Conservation (phyloP, 2,329 filamentous ascomycete species). For the Cercospora zeina region DNA sequence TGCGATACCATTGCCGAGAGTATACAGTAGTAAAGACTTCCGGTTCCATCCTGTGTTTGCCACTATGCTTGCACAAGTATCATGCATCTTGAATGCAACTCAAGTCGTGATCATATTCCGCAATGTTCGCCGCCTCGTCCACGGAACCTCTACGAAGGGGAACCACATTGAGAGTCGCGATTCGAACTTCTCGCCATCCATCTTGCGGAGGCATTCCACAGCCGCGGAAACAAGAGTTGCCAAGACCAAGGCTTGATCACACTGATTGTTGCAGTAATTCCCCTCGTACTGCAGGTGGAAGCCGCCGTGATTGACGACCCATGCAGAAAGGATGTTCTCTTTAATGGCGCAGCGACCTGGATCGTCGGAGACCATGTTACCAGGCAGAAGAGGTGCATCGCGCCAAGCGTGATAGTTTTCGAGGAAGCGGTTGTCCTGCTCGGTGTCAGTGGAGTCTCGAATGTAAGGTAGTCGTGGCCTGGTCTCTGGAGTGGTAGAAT, state of each 20-base stretch:
- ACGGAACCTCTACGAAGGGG: not conserved
- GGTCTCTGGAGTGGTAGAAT: not conserved
- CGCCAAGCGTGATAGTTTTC: not conserved
- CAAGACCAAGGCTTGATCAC: not conserved
- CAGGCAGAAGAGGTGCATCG: not conserved
- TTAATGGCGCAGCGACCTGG: not conserved
- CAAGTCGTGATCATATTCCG: not conserved
- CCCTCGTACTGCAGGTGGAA: not conserved
- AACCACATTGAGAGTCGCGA: not conserved
- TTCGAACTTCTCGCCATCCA: not conserved
- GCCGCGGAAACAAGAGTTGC: not conserved
- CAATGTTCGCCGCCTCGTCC: not conserved
- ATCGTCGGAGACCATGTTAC: not conserved
- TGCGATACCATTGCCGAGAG: not conserved
- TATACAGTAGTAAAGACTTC: not conserved
- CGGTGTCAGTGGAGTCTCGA: not conserved
- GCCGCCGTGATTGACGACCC: not conserved
- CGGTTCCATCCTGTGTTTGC: not conserved
- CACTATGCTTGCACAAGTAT: not conserved
- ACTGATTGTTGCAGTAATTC: not conserved
- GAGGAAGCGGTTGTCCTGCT: not conserved
- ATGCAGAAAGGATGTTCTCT: not conserved
- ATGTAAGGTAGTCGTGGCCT: not conserved
- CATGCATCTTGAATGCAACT: not conserved
- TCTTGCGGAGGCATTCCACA: not conserved